phyloP scores from a whole-genome alignment of 1,284 basidiomycete genomes.

The Mycena sp. region DNA sequence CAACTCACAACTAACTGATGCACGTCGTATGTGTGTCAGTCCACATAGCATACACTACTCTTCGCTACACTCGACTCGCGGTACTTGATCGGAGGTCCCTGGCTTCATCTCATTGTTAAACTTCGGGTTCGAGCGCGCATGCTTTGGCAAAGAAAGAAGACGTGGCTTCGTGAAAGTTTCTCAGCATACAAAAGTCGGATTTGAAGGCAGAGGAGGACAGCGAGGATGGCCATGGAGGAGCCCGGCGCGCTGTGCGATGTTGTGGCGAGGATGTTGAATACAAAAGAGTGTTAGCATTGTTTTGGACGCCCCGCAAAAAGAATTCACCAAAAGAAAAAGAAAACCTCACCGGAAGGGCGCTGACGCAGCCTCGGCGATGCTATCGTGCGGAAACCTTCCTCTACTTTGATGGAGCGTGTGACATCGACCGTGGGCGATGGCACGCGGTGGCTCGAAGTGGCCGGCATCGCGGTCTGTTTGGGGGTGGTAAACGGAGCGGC shows the following conservation, averaged over 20 bases:
- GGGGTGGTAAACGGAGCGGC: too few relatives aligned
- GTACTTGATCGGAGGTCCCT: conserved; percentile 4
- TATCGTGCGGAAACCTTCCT: too few relatives aligned
- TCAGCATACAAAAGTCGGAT: conserved; percentile 1
- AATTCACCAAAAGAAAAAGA: background rate
- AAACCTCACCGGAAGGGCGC: too few relatives aligned
- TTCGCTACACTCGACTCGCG: conserved; percentile 4
- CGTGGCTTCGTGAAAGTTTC: conserved; percentile 3
- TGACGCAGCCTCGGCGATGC: too few relatives aligned
- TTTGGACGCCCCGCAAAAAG: background rate
- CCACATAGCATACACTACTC: conserved; percentile 2
- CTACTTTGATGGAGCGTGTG: too few relatives aligned
- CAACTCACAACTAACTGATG: conserved; percentile 1
- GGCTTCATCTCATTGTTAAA: conserved; percentile 4
- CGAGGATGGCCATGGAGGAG: background rate
- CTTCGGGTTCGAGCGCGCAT: conserved; percentile 4
- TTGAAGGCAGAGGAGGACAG: conserved; percentile 6
- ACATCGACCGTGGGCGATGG: too few relatives aligned
- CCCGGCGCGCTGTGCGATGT: conserved; percentile 2
- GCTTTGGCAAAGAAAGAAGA: conserved; percentile 5
- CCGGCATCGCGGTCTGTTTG: too few relatives aligned
- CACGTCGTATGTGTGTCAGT: conserved; percentile 4
- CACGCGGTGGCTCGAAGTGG: too few relatives aligned
- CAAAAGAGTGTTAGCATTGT: conserved; percentile 1
- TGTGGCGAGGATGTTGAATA: background rate